These are phyloP conservation scores for Bipolaris gigantea DNA, from an alignment of 2,329 filamentous ascomycete genomes.

Conservation along the genomic window DNA sequence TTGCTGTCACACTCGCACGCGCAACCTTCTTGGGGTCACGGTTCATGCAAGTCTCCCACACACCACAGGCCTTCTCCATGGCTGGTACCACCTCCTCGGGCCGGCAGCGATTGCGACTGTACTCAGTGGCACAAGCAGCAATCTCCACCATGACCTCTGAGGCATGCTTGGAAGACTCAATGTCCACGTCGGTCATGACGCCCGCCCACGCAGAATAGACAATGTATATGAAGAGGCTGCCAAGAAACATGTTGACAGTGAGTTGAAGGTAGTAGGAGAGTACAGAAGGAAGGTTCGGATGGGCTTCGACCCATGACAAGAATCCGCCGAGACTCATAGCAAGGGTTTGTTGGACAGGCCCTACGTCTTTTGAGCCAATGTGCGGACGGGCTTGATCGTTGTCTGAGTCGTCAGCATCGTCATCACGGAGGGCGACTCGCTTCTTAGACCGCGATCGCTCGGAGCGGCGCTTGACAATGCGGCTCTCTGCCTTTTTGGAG, in stretches of 20 bases:
- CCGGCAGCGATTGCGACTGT: constrained; percentile 73
- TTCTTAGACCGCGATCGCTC: constrained; percentile 33
- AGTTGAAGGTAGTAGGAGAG: constrained; percentile 69
- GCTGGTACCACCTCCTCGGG: constrained; percentile 69
- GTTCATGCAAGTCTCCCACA: constrained; percentile 87
- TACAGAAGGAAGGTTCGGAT: constrained; percentile 66
- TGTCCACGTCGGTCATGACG: constrained; percentile 73
- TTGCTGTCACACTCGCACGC: constrained; percentile 76
- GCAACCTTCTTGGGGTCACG: constrained; percentile 78
- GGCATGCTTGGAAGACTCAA: constrained; percentile 70
- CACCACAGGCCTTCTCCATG: constrained; percentile 70
- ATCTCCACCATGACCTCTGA: constrained; percentile 72
- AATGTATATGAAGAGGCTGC: constrained; percentile 63
- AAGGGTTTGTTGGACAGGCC: constrained; percentile 25
- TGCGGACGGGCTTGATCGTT: constrained; percentile 10
- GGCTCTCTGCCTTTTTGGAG: constrained; percentile 45
- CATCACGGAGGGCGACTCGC: constrained; percentile 15
- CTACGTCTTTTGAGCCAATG: constrained; percentile 3
- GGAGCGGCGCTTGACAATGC: constrained; percentile 38
- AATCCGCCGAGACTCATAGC: constrained; percentile 50
- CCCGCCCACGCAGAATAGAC: constrained; percentile 70
- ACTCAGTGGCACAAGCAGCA: constrained; percentile 71
- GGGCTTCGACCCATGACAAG: constrained; percentile 64
- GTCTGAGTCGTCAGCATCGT: constrained; percentile 35
- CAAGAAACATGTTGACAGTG: constrained; percentile 65